These are phyloP conservation scores for Monosporascus sp. DNA, from an alignment of 2,329 filamentous ascomycete species.

Conservation along the genomic window DNA sequence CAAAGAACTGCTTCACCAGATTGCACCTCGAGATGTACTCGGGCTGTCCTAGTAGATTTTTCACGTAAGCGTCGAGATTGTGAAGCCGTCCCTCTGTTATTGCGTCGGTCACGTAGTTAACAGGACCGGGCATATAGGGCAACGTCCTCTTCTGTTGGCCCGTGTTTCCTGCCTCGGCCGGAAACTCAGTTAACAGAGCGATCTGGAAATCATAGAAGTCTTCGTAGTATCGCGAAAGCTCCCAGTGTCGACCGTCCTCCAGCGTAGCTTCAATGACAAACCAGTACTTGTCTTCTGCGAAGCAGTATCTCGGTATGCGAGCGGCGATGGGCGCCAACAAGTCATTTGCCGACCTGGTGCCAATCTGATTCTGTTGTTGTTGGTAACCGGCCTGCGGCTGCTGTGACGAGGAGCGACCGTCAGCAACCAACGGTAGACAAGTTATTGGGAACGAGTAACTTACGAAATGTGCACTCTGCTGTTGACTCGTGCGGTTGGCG, in stretches of 20 bases:
- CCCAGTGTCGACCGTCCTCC: constrained; percentile 88
- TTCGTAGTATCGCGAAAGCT: constrained; percentile 90
- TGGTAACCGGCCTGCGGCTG: constrained; percentile 25
- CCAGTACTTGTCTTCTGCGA: constrained; percentile 97
- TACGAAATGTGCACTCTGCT: constrained; percentile 30
- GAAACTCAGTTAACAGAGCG: constrained; percentile 84
- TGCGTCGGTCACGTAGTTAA: constrained; percentile 96
- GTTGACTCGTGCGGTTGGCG: constrained; percentile 40
- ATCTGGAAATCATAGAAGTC: constrained; percentile 99
- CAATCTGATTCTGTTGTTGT: constrained; percentile 33
- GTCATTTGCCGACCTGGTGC: constrained; percentile 41
- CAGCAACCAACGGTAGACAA: background rate
- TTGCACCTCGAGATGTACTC: constrained; percentile 78
- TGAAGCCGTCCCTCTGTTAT: constrained; percentile 91
- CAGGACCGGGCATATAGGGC: constrained; percentile 96
- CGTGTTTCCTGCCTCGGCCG: constrained; percentile 85
- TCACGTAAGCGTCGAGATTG: constrained; percentile 93
- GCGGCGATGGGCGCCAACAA: constrained; percentile 75
- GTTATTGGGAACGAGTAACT: constrained; percentile 6
- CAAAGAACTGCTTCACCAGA: constrained; percentile 86
- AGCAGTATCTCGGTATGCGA: constrained; percentile 87
- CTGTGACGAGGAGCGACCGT: constrained; percentile 19
- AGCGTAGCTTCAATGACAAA: constrained; percentile 91
- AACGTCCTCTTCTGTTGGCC: constrained; percentile 73
- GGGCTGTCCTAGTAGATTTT: constrained; percentile 79